These are phyloP conservation scores for Mycocentrospora acerina DNA, from an alignment of 2,329 filamentous ascomycete genomes.

Conservation along the genomic window DNA sequence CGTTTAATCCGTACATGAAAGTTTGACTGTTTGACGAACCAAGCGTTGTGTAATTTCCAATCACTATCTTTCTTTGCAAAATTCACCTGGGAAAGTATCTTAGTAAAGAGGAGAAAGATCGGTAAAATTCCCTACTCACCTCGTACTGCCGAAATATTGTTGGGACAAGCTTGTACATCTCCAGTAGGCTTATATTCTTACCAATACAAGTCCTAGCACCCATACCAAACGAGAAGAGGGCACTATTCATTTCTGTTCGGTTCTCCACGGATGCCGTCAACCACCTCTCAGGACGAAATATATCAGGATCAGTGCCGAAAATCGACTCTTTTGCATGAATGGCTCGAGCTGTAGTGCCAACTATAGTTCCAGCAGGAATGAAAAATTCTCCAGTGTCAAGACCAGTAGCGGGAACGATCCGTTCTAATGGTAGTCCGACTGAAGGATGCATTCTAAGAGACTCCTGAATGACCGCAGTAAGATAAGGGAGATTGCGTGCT, in stretches of 20 bases:
- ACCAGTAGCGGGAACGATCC: constrained; percentile 42
- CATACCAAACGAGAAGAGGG: constrained; percentile 3
- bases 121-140: not conserved
- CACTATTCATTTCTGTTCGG: constrained; percentile 31
- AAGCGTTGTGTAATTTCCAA: constrained; percentile 1
- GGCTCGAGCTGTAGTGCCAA: too few relatives aligned
- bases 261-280: not conserved
- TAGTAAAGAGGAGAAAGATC: constrained; percentile 1
- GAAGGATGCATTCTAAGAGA: constrained; percentile 46
- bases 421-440: constrained; percentile 41
- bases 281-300: too few relatives aligned
- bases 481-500: constrained; percentile 28
- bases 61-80: not conserved
- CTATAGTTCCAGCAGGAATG: too few relatives aligned
- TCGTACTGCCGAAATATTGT: not conserved
- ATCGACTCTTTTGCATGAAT: too few relatives aligned
- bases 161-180: constrained; percentile 8
- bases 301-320: too few relatives aligned
- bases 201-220: constrained; percentile 8
- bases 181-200: constrained; percentile 8
- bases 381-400: too few relatives aligned
- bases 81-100: not conserved
- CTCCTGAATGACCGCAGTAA: constrained; percentile 48
- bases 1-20: not conserved
- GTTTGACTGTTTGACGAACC: constrained; percentile 6